Conservation (phyloP, 1,284 basidiomycete genomes). For the Pholiota adiposa region DNA sequence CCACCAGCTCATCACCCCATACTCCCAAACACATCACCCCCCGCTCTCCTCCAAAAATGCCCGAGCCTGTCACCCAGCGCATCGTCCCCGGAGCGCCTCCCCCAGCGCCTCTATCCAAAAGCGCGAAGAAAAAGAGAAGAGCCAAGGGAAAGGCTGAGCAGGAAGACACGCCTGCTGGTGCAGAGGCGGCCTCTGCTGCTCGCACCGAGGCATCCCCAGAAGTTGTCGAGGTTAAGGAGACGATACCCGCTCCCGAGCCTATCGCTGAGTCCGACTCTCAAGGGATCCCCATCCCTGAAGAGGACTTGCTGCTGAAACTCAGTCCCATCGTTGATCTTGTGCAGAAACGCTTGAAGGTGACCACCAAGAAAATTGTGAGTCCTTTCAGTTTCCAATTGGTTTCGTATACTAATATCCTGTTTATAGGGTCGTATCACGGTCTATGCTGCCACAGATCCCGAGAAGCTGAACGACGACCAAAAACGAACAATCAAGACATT, state of each 20-base stretch:
- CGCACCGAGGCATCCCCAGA: slow-evolving; percentile 56
- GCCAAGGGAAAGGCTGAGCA: slow-evolving; percentile 47
- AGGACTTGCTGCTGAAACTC: slow-evolving; percentile 47
- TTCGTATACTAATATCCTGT: background rate
- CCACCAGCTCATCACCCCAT: slow-evolving; percentile 24
- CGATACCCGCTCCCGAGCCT: slow-evolving; percentile 50
- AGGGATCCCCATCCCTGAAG: slow-evolving; percentile 45
- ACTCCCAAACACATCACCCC: slow-evolving; percentile 9
- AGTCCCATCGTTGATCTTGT: slow-evolving; percentile 80
- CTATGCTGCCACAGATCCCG: slow-evolving; percentile 67
- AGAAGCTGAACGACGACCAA: slow-evolving; percentile 86
- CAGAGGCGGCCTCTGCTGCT: slow-evolving; percentile 37
- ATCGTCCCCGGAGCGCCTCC: slow-evolving; percentile 77
- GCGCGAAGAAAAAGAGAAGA: slow-evolving; percentile 74
- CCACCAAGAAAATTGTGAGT: slow-evolving; percentile 86
- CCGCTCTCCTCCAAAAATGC: slow-evolving; percentile 45
- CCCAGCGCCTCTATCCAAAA: slow-evolving; percentile 57
- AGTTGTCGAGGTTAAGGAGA: slow-evolving; percentile 50
- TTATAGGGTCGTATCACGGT: slow-evolving; percentile 70
- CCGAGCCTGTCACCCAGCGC: slow-evolving; percentile 52
- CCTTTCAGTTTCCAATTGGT: background rate
- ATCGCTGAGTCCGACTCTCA: slow-evolving; percentile 46
- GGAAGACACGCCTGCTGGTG: slow-evolving; percentile 25
- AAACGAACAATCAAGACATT: slow-evolving; percentile 70
- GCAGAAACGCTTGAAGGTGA: slow-evolving; percentile 73